Conservation (phyloP, 345 rosid species). For the Hypericum perforatum region DNA sequence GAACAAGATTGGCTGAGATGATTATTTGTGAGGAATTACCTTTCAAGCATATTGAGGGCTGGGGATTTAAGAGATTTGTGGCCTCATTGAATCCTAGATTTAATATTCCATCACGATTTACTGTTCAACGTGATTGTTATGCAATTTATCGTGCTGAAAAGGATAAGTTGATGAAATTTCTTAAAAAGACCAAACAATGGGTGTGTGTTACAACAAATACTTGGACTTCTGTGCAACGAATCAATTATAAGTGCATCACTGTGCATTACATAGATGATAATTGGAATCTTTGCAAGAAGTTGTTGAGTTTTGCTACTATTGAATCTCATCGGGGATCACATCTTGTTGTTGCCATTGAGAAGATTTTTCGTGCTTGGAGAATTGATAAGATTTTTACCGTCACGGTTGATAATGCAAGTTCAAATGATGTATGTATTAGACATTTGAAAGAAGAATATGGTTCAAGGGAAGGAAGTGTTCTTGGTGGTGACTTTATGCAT, state of each 20-base stretch:
- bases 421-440: neutral
- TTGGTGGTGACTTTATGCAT: neutral
- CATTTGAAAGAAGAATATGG: neutral
- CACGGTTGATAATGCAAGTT: neutral
- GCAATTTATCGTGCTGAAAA: too few relatives aligned
- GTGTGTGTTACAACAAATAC: neutral
- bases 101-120: neutral
- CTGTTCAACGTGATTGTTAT: neutral
- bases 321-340: neutral
- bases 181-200: neutral
- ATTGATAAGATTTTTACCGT: conserved; percentile 1
- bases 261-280: too few relatives aligned
- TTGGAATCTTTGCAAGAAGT: conserved; percentile 6
- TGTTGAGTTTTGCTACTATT: conserved; percentile 4
- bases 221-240: conserved; percentile 1
- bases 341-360: neutral
- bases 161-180: neutral
- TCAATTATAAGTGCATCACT: conserved; percentile 5
- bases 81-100: neutral
- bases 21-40: neutral
- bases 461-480: neutral
- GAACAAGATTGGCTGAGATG: too few relatives aligned
- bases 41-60: neutral
- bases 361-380: neutral
- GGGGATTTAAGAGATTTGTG: neutral